Percentiles rank a stretch among this genome's conserved stretches.
phyloP scores from a whole-genome alignment of 495 filamentous ascomycete species.

The Bacidia rubella region DNA sequence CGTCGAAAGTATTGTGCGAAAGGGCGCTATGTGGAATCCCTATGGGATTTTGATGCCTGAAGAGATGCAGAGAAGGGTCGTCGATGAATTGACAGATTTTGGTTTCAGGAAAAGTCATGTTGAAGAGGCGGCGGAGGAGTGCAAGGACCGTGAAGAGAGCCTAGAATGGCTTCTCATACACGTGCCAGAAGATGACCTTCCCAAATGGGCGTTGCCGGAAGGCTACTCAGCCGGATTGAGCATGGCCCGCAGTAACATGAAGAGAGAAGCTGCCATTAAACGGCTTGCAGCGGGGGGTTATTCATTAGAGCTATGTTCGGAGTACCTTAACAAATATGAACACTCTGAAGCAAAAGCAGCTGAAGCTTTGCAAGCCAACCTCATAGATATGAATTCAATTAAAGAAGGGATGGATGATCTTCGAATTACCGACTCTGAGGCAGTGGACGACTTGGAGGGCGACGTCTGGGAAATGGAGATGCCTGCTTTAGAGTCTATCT shows the following conservation, averaged over 20 bases:
- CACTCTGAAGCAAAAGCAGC: constrained; percentile 72
- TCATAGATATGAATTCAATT: constrained; percentile 32
- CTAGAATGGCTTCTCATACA: constrained; percentile 90
- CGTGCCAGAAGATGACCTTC: constrained; percentile 91
- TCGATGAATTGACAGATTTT: constrained; percentile 59
- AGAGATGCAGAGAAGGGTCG: constrained; percentile 40
- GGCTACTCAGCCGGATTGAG: constrained; percentile 78
- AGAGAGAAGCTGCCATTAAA: constrained; percentile 64
- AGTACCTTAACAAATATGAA: constrained; percentile 48
- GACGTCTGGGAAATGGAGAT: constrained; percentile 75
- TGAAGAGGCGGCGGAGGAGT: constrained; percentile 74
- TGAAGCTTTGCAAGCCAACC: constrained; percentile 56
- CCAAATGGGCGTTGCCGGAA: constrained; percentile 78
- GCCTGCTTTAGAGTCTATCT: constrained; percentile 67
- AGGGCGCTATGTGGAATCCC: constrained; percentile 76
- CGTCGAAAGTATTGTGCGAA: constrained; percentile 64
- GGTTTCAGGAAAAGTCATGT: constrained; percentile 81
- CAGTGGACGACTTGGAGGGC: constrained; percentile 16
- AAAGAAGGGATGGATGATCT: too few relatives aligned
- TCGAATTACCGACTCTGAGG: constrained; percentile 6
- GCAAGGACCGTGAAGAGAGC: constrained; percentile 85
- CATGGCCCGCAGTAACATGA: constrained; percentile 65
- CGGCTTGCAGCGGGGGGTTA: constrained; percentile 75
- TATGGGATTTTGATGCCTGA: constrained; percentile 49
- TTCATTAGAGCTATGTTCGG: constrained; percentile 65